Percentiles rank a stretch among this genome's conserved stretches.
Evolutionary conservation across 768 basidiomycete genomes (phyloP).

Genomic region (Auriscalpium vulgare): DNA sequence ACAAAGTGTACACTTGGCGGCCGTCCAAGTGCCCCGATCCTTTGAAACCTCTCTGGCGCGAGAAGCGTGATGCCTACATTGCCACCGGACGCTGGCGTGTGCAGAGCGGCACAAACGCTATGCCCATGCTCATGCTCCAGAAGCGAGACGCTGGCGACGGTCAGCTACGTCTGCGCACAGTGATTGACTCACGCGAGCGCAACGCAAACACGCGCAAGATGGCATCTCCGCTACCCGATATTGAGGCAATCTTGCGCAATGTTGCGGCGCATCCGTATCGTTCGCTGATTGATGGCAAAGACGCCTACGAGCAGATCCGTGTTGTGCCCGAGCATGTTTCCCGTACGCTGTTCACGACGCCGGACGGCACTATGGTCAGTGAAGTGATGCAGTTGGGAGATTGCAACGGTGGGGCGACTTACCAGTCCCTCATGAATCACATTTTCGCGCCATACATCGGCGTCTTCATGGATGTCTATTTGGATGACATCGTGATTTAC

Average conservation of each 20-base stretch:
- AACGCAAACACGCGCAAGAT: slow-evolving; percentile 27
- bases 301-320: too few relatives aligned
- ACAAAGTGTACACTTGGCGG: slow-evolving; percentile 26
- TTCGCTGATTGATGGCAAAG: slow-evolving; percentile 22
- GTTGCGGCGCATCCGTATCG: slow-evolving; percentile 15
- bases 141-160: slow-evolving; percentile 21
- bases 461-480: too few relatives aligned
- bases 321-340: too few relatives aligned
- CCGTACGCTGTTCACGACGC: too few relatives aligned
- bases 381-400: too few relatives aligned
- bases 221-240: slow-evolving; percentile 21
- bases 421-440: too few relatives aligned
- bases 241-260: slow-evolving; percentile 19
- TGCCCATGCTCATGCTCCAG: slow-evolving; percentile 26
- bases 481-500: too few relatives aligned
- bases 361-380: too few relatives aligned
- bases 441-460: too few relatives aligned
- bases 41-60: slow-evolving; percentile 17
- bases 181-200: slow-evolving; percentile 20
- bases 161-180: slow-evolving; percentile 12
- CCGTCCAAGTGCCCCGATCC: slow-evolving; percentile 29
- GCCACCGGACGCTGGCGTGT: slow-evolving; percentile 25
- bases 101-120: slow-evolving; percentile 19
- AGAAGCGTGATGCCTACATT: slow-evolving; percentile 24
- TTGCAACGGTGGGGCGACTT: too few relatives aligned